Evolutionary conservation across 495 filamentous ascomycete species (phyloP).

Genomic region (Talaromyces borbonicus): DNA sequence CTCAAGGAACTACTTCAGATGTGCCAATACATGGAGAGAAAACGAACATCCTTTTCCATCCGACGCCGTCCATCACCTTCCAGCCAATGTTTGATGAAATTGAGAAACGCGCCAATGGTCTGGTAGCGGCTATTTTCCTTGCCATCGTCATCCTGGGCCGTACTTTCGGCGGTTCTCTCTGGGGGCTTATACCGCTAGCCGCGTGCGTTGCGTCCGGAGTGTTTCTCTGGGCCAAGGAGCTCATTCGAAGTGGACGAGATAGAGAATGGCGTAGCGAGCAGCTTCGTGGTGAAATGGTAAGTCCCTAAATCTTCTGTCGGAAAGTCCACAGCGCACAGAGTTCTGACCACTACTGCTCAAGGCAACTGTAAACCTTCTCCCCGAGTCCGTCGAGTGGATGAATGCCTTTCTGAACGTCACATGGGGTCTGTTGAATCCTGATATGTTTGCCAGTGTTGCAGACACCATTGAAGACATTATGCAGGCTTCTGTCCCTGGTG

Average conservation of each 20-base stretch:
- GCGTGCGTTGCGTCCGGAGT: conserved; percentile 62
- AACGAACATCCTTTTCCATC: conserved; percentile 93
- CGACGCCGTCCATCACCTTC: conserved; percentile 77
- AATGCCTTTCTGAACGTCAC: conserved; percentile 72
- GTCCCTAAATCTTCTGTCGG: conserved; percentile 13
- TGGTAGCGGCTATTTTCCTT: conserved; percentile 59
- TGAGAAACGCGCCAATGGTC: conserved; percentile 56
- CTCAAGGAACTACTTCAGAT: conserved; percentile 70
- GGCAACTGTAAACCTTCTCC: conserved; percentile 76
- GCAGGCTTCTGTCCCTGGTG: conserved; percentile 81
- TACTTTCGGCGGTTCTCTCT: conserved; percentile 65
- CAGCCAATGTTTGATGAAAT: conserved; percentile 73
- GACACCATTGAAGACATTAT: conserved; percentile 85
- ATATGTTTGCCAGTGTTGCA: conserved; percentile 72
- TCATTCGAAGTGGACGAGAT: conserved; percentile 69
- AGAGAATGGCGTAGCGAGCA: conserved; percentile 86
- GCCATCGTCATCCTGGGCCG: conserved; percentile 69
- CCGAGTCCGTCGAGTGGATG: conserved; percentile 93
- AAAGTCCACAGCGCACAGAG: too few relatives aligned
- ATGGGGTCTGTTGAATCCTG: conserved; percentile 87
- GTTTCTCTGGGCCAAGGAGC: conserved; percentile 80
- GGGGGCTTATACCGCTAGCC: conserved; percentile 63
- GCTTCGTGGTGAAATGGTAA: conserved; percentile 67
- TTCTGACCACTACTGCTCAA: too few relatives aligned
- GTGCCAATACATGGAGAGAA: conserved; percentile 93